Conservation (phyloP, 2,329 filamentous ascomycete genomes). For the Rosellinia necatrix region DNA sequence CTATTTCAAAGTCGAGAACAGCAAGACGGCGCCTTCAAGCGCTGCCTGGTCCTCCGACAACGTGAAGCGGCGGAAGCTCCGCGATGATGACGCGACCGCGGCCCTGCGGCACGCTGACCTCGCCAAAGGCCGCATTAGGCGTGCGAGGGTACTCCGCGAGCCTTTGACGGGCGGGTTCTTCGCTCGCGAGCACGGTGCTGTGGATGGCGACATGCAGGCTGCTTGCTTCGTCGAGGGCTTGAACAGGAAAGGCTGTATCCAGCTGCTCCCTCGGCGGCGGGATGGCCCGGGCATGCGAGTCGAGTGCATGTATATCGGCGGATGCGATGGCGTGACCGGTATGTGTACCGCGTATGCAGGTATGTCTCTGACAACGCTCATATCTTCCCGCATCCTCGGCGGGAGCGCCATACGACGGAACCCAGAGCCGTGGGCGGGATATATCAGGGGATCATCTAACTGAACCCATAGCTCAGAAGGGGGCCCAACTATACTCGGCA, state of each 20-base stretch:
- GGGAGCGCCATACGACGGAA: not conserved
- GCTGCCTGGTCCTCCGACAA: constrained; percentile 61
- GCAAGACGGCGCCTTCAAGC: constrained; percentile 54
- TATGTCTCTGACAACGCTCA: constrained; percentile 40
- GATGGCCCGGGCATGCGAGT: constrained; percentile 32
- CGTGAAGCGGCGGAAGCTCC: constrained; percentile 59
- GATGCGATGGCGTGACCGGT: constrained; percentile 45
- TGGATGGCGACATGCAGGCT: constrained; percentile 36
- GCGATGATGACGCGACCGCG: constrained; percentile 45
- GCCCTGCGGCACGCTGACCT: constrained; percentile 37
- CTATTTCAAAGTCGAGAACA: constrained; percentile 70
- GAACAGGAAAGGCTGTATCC: constrained; percentile 47
- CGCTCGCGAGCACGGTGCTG: constrained; percentile 41
- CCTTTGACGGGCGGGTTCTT: constrained; percentile 43
- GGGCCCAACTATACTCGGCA: constrained; percentile 43
- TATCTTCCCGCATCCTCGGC: not conserved
- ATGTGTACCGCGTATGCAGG: constrained; percentile 51
- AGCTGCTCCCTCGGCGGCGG: constrained; percentile 31
- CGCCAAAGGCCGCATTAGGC: constrained; percentile 46
- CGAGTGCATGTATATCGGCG: constrained; percentile 47
- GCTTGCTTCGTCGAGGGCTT: constrained; percentile 48
- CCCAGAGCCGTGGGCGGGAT: not conserved
- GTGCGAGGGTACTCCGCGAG: constrained; percentile 39
- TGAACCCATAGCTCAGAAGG: constrained; percentile 40
- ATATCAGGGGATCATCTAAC: constrained; percentile 13